phyloP scores from a whole-genome alignment of 352 stramenopile species.

The Blastocystis sp. region DNA sequence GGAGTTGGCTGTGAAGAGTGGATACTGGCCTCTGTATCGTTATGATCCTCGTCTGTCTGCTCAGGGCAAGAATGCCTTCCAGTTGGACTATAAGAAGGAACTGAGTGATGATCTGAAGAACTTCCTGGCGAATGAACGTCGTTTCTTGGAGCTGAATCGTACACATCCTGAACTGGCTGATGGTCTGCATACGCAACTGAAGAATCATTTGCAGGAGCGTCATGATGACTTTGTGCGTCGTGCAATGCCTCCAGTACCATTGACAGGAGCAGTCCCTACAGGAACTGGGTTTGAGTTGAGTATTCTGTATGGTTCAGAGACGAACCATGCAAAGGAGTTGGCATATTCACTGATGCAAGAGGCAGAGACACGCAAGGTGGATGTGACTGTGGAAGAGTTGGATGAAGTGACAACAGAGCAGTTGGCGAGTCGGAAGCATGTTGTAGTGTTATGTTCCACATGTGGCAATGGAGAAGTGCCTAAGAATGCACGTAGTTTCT shows the following conservation, averaged over 20 bases:
- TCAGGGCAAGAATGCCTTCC: constrained; percentile 76
- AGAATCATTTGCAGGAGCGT: constrained; percentile 74
- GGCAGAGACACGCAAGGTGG: constrained; percentile 69
- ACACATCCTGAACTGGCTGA: constrained; percentile 71
- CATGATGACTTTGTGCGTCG: constrained; percentile 71
- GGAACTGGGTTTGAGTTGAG: constrained; percentile 73
- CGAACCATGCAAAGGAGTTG: constrained; percentile 72
- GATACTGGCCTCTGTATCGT: too few relatives aligned
- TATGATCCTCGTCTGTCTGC: constrained; percentile 71
- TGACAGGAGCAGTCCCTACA: constrained; percentile 66
- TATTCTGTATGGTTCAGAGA: constrained; percentile 74
- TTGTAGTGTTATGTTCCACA: constrained; percentile 75
- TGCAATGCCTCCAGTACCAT: constrained; percentile 73
- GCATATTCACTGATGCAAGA: constrained; percentile 72
- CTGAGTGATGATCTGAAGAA: constrained; percentile 79
- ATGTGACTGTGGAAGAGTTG: constrained; percentile 68
- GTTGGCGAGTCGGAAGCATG: constrained; percentile 72
- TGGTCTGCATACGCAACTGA: constrained; percentile 69
- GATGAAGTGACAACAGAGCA: constrained; percentile 75
- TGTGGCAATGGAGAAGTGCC: constrained; percentile 75
- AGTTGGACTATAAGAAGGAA: constrained; percentile 77
- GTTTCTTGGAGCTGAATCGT: constrained; percentile 79
- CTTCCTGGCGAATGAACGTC: constrained; percentile 80
- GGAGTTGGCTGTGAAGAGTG: constrained; percentile 75
- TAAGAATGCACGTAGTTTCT: constrained; percentile 72